Conservation (phyloP, 306 rosid genomes). For the Lathyrus tuberosus region DNA sequence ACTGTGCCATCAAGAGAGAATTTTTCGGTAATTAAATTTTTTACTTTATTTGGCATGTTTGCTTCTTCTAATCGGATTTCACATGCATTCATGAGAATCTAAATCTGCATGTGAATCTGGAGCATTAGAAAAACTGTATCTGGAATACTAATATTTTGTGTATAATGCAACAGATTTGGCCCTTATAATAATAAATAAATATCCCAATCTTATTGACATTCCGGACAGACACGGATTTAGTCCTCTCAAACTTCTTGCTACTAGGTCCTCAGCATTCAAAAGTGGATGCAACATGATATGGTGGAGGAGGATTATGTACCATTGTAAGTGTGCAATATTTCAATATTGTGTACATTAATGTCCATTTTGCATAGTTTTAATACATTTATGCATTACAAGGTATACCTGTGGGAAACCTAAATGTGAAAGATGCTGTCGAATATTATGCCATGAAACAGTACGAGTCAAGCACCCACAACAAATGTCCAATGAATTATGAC, state of each 20-base stretch:
- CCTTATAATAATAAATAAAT: not conserved
- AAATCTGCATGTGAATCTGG: too few species aligned
- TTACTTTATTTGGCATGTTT: not conserved
- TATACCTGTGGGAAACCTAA: not conserved
- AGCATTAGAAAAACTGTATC: too few species aligned
- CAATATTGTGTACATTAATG: not conserved
- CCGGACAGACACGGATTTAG: not conserved
- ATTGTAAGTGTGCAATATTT: slow-evolving; percentile 23
- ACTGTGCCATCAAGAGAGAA: slow-evolving; percentile 31
- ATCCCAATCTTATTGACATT: not conserved
- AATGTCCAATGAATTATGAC: not conserved
- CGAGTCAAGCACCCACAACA: too few species aligned
- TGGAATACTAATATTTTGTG: not conserved
- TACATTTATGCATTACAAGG: not conserved
- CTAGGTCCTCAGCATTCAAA: slow-evolving; percentile 34
- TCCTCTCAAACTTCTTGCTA: slow-evolving; percentile 44
- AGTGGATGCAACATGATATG: slow-evolving; percentile 24
- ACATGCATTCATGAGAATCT: not conserved
- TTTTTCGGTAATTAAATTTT: slow-evolving; percentile 18
- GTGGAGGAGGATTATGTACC: slow-evolving; percentile 24
- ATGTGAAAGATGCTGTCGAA: not conserved
- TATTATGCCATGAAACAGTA: not conserved
- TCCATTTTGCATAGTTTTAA: not conserved
- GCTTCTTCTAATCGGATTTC: not conserved
- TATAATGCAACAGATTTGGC: slow-evolving; percentile 42